Conservation (phyloP, 306 rosid genomes). For the Echinosophora koreensis region DNA sequence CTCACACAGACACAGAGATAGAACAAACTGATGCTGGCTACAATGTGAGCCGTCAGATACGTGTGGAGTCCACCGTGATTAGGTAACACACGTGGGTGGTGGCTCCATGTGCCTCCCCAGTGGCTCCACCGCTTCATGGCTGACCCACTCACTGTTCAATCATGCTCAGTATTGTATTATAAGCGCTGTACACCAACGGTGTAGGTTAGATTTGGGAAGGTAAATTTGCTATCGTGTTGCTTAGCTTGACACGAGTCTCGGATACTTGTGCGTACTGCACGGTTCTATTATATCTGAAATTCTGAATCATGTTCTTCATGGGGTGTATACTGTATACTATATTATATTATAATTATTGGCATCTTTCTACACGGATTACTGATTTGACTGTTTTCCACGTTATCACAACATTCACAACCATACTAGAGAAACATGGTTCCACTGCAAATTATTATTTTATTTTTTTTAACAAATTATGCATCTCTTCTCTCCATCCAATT, state of each 20-base stretch:
- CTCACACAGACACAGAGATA: neutral
- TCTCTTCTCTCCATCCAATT: no score
- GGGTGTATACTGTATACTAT: no score
- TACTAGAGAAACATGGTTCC: neutral
- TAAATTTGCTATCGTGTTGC: conserved; percentile 43
- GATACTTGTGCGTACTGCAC: conserved; percentile 46
- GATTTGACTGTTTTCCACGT: conserved; percentile 1
- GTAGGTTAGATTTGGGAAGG: conserved; percentile 46
- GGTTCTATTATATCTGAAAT: neutral
- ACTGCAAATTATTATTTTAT: neutral
- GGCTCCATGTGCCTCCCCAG: conserved; percentile 47
- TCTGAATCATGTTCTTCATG: conserved; percentile 20
- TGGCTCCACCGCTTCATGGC: conserved; percentile 6
- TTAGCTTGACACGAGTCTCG: conserved; percentile 7
- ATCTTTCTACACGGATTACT: no score
- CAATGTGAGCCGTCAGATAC: conserved; percentile 46
- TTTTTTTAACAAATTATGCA: no score
- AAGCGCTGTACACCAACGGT: neutral
- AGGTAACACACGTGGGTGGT: conserved; percentile 45
- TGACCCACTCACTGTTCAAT: conserved; percentile 21
- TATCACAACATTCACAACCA: neutral
- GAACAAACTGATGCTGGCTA: conserved; percentile 10
- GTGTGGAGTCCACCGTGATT: conserved; percentile 33
- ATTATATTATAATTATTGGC: no score
- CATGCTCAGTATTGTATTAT: neutral